These are phyloP conservation scores for Pecoramyces ruminantium DNA, from an alignment of 192 early-diverging fungal genomes.

Conservation along the genomic window DNA sequence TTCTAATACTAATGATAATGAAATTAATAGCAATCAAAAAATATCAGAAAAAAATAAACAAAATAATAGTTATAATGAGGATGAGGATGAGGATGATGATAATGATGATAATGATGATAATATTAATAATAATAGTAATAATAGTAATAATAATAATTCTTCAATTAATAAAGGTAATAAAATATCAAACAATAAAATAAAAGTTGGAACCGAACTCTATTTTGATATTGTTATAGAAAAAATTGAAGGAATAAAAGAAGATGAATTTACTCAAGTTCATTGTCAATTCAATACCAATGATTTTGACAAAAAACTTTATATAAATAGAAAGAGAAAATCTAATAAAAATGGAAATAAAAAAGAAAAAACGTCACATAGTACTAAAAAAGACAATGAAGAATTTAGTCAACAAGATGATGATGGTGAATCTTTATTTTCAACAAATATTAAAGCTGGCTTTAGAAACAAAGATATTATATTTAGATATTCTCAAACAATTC, in stretches of 20 bases:
- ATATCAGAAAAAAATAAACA: no score
- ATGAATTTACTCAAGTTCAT: background rate
- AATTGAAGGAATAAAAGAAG: background rate
- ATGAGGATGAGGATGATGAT: no score
- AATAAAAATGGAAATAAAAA: background rate
- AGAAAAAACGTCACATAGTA: background rate
- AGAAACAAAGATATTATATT: background rate
- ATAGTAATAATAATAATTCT: no score
- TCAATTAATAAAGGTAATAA: no score
- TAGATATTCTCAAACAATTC: background rate
- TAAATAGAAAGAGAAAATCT: background rate
- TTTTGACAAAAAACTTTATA: background rate
- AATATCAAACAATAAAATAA: background rate
- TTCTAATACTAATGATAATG: no score
- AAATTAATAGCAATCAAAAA: no score
- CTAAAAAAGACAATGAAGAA: background rate
- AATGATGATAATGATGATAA: no score
- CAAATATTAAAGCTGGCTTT: background rate
- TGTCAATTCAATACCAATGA: background rate
- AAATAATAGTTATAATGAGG: no score
- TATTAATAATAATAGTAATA: no score
- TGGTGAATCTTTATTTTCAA: background rate
- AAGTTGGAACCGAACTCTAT: background rate
- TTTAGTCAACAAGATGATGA: background rate
- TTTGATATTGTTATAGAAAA: background rate